A percentile compares a stretch with the other conserved stretches of the same genome.
Conservation (phyloP, 1,139 yeast genomes). For the Hanseniaspora uvarum region DNA sequence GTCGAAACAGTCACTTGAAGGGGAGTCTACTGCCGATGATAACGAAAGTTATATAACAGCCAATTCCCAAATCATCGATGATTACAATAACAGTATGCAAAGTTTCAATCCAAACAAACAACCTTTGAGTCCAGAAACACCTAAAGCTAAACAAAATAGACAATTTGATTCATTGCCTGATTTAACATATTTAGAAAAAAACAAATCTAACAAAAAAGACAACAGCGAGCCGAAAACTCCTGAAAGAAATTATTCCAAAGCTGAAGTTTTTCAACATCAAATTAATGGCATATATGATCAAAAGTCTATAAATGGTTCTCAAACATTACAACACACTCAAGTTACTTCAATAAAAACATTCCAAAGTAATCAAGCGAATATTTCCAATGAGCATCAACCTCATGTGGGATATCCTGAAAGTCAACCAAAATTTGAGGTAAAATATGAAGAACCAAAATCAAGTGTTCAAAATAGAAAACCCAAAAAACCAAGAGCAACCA, state of each 20-base stretch:
- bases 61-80: constrained; percentile 1
- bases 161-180: not conserved
- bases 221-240: not conserved
- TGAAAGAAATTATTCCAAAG: not conserved
- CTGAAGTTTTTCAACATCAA: not conserved
- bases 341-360: not conserved
- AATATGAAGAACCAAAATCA: not conserved
- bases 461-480: not conserved
- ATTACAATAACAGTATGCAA: not conserved
- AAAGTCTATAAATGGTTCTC: not conserved
- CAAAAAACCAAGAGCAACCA: constrained; percentile 16
- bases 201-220: not conserved
- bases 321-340: not conserved
- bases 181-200: not conserved
- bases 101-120: not conserved
- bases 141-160: not conserved
- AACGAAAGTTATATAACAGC: constrained; percentile 14
- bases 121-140: not conserved
- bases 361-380: not conserved
- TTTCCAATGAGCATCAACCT: not conserved
- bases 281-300: not conserved
- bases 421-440: not conserved
- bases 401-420: not conserved
- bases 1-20: constrained; percentile 3
- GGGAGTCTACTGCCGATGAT: not conserved